Evolutionary conservation across 768 basidiomycete species (phyloP), one percentile per base, ranked within the genome.

Genomic region (Termitomyces sp.): DNA sequence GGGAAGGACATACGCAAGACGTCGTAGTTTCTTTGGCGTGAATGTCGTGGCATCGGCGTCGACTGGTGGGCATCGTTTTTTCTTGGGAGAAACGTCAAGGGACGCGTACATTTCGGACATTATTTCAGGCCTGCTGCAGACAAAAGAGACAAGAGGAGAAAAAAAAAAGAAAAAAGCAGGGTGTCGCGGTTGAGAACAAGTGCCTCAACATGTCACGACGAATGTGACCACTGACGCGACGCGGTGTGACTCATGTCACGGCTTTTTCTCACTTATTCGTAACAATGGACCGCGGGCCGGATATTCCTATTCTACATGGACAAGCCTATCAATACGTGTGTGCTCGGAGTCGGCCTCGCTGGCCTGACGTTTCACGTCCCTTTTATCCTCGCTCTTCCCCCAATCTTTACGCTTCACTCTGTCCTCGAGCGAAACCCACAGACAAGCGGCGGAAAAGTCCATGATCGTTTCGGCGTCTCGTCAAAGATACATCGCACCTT

Each of bases 351-450:
- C 36, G 92, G 91, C 41, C 82, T 92, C 59, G 79, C 86, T 20
- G 87, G 87, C 36, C 73, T 87, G 41, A 88, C 87, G 3, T 93
- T 94, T 72, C 92, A 94, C 69, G 64, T 86, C 56, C 92, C 92
- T 0, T 88, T 92, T 69, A 73, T 94, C 56, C 80, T 87, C 55
- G 83, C 88, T 3, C 76, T 88, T 20, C 86, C 90, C 0, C 74
- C 87, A 26, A 71, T 83, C 49, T 92, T 91, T 75, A 80, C 72
- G 9, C 80, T 93, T 36, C 78, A 85, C 62, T 80, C 89, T n/a
- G 86, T 92, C 48, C 75, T 92, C 57, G 85, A 91, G 68, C 79
- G 90, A 52, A 86, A 85, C 63, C 88, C 90, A 1, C 67, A 74
- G 32, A 68, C 78, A 0, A 74, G 78, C 31, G 83, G 83, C 6